Evolutionary conservation across 2,329 filamentous ascomycete genomes (phyloP), one percentile per base, ranked within the genome.

Genomic region (Aspergillus carbonarius): DNA sequence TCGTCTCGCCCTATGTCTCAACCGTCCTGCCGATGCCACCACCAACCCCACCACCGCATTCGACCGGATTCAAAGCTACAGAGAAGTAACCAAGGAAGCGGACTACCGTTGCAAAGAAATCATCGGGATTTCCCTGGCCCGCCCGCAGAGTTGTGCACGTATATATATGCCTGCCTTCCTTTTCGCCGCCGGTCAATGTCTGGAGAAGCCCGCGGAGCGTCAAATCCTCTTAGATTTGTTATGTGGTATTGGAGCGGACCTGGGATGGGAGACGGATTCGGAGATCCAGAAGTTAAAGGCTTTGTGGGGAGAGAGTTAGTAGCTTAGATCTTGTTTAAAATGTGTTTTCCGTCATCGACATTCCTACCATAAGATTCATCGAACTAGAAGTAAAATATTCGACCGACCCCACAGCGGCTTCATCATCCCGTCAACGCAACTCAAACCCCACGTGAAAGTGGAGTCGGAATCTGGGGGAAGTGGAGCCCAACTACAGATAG

Each of bases 231-330:
- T 86, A 12, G 77, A 81, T 42, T 70, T 88, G 32, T 70, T 89
- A 17, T 75, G 78, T 15, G 83, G 80, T 1, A 80, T 88, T n/a
- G 83, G 88, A 67, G 77, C 73, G 25, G 85, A 88, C 66, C 76
- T 85, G 40, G 86, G 85, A 0, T 86, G 83, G 79, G 81, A 82
- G 13, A 86, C 85, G 32, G 76, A 83, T 56, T 83, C 84, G 66
- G 77, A 83, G 23, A 76, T 84, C 32, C 71, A 78, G 60, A 79
- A 83, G 63, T 71, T 87, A 54, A 66, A 74, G 53, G 59, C 55
- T 6, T 60, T 62, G n/a, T 74, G 73, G 73, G 67, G 62, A 46
- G 64, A 67, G n/a, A 32, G 34, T 10, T 9, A 12, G 3, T 32
- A 32, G 30, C 9, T 32, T 10, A 12, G 9, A 32, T 32, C 9